phyloP scores from a whole-genome alignment of 768 basidiomycete genomes.

The Hygrocybe punicea region DNA sequence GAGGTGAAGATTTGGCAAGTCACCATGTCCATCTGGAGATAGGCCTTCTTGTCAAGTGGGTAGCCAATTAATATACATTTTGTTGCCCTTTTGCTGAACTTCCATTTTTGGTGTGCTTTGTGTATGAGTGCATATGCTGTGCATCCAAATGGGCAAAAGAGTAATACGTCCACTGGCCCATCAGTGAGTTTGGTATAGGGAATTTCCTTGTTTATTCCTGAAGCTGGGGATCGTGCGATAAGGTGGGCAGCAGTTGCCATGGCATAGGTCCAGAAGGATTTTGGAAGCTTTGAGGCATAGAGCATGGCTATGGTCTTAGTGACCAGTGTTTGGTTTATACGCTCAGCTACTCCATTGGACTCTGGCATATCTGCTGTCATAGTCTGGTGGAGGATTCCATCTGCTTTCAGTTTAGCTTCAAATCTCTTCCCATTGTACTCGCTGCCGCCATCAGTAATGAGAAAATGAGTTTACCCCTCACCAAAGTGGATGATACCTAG shows the following conservation, averaged over 20 bases:
- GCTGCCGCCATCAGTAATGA: background rate
- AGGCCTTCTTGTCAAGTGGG: background rate
- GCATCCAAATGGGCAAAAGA: background rate
- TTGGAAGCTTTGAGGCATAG: slow-evolving; percentile 18
- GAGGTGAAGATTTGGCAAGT: background rate
- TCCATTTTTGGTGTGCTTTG: background rate
- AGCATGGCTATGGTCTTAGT: slow-evolving; percentile 22
- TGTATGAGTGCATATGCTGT: background rate
- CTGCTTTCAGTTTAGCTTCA: background rate
- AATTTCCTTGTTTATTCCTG: slow-evolving; percentile 12
- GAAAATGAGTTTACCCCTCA: background rate
- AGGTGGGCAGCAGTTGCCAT: slow-evolving; percentile 20
- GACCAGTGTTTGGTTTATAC: slow-evolving; percentile 27
- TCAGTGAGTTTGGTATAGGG: slow-evolving; percentile 10
- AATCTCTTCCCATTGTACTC: background rate
- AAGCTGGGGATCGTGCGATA: slow-evolving; percentile 17
- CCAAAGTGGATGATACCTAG: background rate
- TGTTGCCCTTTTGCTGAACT: background rate
- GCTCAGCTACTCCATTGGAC: slow-evolving; percentile 31
- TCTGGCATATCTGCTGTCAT: slow-evolving; percentile 4
- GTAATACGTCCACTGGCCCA: background rate
- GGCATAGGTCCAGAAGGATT: slow-evolving; percentile 25
- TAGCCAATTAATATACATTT: background rate
- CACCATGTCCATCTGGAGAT: background rate
- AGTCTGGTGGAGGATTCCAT: background rate